Conservation (phyloP, 23 red algal genomes). For the Gracilaria vermiculophylla region DNA sequence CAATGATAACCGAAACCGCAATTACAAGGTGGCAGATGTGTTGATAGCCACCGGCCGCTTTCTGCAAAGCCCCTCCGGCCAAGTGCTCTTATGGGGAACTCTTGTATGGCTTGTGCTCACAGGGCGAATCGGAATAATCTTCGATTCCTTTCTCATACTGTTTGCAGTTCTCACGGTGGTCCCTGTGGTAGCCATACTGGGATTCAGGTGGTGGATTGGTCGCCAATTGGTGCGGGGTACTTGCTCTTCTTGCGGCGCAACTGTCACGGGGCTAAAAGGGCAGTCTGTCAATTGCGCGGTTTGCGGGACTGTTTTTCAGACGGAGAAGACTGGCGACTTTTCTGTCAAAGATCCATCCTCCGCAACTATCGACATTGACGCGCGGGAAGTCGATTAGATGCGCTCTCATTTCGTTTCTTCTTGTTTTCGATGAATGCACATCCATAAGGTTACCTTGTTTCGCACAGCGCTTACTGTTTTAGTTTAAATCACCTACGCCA, state of each 20-base stretch:
- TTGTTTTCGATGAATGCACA: background rate
- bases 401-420: background rate
- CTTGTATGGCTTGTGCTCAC: slow-evolving; percentile 86
- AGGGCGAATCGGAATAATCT: slow-evolving; percentile 81
- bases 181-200: slow-evolving; percentile 63
- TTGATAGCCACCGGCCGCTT: slow-evolving; percentile 57
- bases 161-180: slow-evolving; percentile 75
- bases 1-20: slow-evolving; percentile 22
- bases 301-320: slow-evolving; percentile 69
- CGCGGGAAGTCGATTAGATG: slow-evolving; percentile 57
- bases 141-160: slow-evolving; percentile 83
- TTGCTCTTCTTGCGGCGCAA: slow-evolving; percentile 67
- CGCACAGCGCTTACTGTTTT: background rate
- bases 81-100: slow-evolving; percentile 67
- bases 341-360: slow-evolving; percentile 65
- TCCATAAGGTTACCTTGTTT: background rate
- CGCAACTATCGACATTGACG: slow-evolving; percentile 84
- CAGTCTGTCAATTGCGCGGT: slow-evolving; percentile 66
- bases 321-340: slow-evolving; percentile 65
- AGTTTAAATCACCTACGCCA: background rate
- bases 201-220: slow-evolving; percentile 81
- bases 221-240: slow-evolving; percentile 69
- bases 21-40: slow-evolving; percentile 33
- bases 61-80: slow-evolving; percentile 59
- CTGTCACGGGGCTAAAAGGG: slow-evolving; percentile 66